phyloP scores from a whole-genome alignment of 2,329 filamentous ascomycete genomes.

The Colletotrichum eremochloae region DNA sequence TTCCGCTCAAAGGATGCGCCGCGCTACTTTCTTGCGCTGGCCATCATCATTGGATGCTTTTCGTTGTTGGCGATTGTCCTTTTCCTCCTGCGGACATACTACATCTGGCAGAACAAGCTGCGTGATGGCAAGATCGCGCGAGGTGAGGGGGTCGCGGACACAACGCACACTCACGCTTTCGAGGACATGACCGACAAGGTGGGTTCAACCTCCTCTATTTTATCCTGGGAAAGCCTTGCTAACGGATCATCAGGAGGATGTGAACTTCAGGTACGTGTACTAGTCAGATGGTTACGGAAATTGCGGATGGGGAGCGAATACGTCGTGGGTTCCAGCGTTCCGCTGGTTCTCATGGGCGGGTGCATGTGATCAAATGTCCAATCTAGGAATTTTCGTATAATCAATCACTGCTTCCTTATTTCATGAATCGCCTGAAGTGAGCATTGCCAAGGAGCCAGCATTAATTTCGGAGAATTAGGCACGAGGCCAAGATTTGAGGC shows the following conservation, averaged over 20 bases:
- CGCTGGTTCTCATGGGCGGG: background rate
- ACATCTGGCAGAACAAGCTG: constrained; percentile 32
- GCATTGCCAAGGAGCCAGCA: background rate
- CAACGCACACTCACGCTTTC: constrained; percentile 61
- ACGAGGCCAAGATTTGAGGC: background rate
- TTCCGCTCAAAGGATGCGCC: constrained; percentile 53
- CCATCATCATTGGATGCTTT: constrained; percentile 28
- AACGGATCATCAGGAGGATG: constrained; percentile 18
- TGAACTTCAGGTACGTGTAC: constrained; percentile 33
- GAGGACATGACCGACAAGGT: constrained; percentile 74
- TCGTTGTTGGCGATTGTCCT: constrained; percentile 16
- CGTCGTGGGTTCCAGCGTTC: background rate
- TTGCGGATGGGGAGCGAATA: too few species aligned
- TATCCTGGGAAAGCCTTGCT: background rate
- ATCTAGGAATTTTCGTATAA: background rate
- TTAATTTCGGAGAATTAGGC: background rate
- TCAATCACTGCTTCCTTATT: background rate
- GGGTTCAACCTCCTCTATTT: constrained; percentile 62
- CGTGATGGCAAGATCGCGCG: constrained; percentile 29
- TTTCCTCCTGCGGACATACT: constrained; percentile 29
- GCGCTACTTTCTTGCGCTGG: constrained; percentile 45
- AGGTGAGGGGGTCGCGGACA: constrained; percentile 23
- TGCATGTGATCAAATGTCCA: background rate
- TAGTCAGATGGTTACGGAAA: background rate
- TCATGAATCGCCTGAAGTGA: background rate